Evolutionary conservation across 164 flowering plant species (phyloP).

Genomic region (Magnolia officinalis): DNA sequence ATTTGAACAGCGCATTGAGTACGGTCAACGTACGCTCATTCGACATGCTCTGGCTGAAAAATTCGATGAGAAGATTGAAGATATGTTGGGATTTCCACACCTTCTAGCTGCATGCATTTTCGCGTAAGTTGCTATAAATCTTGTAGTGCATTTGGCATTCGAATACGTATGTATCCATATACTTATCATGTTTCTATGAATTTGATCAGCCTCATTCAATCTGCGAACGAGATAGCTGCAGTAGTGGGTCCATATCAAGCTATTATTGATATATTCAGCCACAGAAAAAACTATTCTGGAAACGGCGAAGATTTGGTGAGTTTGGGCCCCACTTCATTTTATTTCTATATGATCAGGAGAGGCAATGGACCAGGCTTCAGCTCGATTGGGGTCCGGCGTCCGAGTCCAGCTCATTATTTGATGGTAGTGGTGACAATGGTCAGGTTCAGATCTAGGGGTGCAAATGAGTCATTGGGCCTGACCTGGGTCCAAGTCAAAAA

Average conservation of each 20-base stretch:
- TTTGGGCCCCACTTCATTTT: background rate
- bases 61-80: conserved; percentile 29
- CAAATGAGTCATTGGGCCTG: too few relatives aligned
- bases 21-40: conserved; percentile 21
- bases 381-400: too few relatives aligned
- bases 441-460: too few relatives aligned
- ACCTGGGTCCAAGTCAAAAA: too few relatives aligned
- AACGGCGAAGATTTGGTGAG: conserved; percentile 27
- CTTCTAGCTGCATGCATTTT: conserved; percentile 28
- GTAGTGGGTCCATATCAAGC: conserved; percentile 27
- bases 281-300: conserved; percentile 22
- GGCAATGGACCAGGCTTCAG: too few relatives aligned
- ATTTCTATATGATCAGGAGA: background rate
- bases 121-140: conserved; percentile 15
- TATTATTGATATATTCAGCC: conserved; percentile 12
- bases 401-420: too few relatives aligned
- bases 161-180: background rate
- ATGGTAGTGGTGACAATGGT: too few relatives aligned
- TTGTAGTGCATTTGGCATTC: background rate
- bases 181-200: background rate
- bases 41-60: conserved; percentile 32
- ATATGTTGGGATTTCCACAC: conserved; percentile 22
- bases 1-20: conserved; percentile 20
- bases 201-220: conserved; percentile 24
- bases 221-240: conserved; percentile 23